A percentile compares a stretch with the other conserved stretches of the same genome.
phyloP scores from a whole-genome alignment of 257 asterid species.

The Plantago major region DNA sequence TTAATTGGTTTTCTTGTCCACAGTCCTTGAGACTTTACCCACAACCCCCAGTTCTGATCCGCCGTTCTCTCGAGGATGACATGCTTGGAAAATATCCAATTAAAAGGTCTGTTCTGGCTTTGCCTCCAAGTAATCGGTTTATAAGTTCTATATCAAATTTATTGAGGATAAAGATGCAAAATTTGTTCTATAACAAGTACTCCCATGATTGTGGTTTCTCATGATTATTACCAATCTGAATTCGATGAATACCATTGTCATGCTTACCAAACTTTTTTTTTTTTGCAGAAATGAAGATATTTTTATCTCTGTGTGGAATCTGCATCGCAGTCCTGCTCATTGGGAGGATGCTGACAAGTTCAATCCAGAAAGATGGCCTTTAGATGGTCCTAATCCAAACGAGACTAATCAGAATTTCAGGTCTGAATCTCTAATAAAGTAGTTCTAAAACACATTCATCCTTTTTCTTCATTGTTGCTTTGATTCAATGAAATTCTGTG shows the following conservation, averaged over 20 bases:
- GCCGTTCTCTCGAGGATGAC: constrained; percentile 83
- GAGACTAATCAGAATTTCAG: constrained; percentile 97
- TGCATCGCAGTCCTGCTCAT: constrained; percentile 71
- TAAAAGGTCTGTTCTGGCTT: constrained; percentile 46
- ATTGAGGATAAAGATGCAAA: background rate
- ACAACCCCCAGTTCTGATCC: constrained; percentile 95
- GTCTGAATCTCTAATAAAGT: constrained; percentile 30
- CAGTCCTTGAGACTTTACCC: constrained; percentile 98
- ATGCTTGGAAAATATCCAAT: constrained; percentile 80
- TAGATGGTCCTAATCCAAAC: constrained; percentile 94
- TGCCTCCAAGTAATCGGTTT: constrained; percentile 6
- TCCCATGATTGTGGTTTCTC: background rate
- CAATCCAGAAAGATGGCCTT: constrained; percentile 95
- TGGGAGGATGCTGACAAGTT: constrained; percentile 93
- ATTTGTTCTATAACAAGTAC: no score
- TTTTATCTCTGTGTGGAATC: constrained; percentile 94
- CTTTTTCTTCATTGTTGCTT: background rate
- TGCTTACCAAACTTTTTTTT: constrained; percentile 1
- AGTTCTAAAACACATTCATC: constrained; percentile 6
- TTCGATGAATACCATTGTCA: constrained; percentile 10
- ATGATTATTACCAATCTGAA: background rate
- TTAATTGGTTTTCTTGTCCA: constrained; percentile 17
- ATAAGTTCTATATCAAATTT: background rate
- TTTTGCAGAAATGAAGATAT: constrained; percentile 79
- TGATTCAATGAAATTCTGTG: constrained; percentile 1